Percentiles rank a stretch among this genome's conserved stretches.
Evolutionary conservation across 73 alveolate species (phyloP).

Genomic region (Paramecium primaurelia): DNA sequence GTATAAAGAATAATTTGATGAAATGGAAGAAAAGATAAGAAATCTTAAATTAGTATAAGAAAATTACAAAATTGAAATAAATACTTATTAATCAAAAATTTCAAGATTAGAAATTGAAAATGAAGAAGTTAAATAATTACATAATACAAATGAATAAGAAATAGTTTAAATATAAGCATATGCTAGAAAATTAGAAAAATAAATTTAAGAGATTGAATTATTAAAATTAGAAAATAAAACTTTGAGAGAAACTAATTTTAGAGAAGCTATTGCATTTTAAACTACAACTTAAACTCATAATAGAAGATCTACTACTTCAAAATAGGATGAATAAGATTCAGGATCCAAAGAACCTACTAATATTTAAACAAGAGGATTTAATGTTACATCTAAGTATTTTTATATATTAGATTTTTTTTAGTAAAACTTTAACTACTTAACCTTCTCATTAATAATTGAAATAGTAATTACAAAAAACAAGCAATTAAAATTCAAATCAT

Average conservation of each 20-base stretch:
- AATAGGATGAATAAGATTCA: background rate
- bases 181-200: background rate
- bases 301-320: background rate
- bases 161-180: background rate
- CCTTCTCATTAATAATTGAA: background rate
- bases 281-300: background rate
- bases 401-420: background rate
- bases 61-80: background rate
- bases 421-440: background rate
- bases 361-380: background rate
- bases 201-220: background rate
- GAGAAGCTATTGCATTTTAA: background rate
- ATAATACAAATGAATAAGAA: background rate
- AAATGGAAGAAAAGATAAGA: background rate
- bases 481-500: background rate
- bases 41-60: background rate
- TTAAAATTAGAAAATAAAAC: background rate
- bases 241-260: background rate
- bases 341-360: background rate
- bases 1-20: constrained; percentile 34
- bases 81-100: background rate
- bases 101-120: background rate
- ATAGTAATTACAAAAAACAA: background rate
- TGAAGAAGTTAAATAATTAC: background rate
- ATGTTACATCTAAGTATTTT: background rate